A percentile compares a stretch with the other conserved stretches of the same genome.
phyloP scores from a whole-genome alignment of 495 filamentous ascomycete species.

The Daldinia decipiens region DNA sequence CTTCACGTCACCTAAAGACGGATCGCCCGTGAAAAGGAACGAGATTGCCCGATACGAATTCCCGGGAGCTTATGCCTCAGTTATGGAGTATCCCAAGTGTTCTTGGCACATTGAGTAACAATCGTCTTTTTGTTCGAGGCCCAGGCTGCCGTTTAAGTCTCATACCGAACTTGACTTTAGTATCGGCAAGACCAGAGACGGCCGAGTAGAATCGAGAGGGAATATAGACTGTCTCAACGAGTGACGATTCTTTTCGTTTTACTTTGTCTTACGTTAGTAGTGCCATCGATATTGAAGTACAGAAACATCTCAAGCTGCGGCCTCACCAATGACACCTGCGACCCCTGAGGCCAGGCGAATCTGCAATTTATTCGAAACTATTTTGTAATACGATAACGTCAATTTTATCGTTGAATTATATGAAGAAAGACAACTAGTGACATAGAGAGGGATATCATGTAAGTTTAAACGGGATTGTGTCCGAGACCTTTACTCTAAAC shows the following conservation, averaged over 20 bases:
- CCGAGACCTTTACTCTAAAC: neutral
- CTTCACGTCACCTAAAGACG: neutral
- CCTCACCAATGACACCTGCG: neutral
- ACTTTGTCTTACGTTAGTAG: neutral
- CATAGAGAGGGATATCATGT: neutral
- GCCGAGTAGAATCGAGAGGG: neutral
- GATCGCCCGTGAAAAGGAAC: neutral
- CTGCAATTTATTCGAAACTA: neutral
- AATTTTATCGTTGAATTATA: neutral
- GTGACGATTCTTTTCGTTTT: neutral
- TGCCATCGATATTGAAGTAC: neutral
- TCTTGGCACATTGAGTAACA: neutral
- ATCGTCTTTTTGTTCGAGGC: neutral
- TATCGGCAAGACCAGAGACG: neutral
- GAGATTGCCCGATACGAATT: neutral
- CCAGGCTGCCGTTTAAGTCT: neutral
- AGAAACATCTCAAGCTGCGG: constrained; percentile 5
- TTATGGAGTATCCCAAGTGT: neutral
- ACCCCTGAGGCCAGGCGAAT: neutral
- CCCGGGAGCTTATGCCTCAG: neutral
- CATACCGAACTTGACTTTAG: neutral
- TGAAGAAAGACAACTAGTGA: neutral
- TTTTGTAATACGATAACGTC: neutral
- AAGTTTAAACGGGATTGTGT: neutral
- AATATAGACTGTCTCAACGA: neutral